Evolutionary conservation across 139 green algal species (phyloP), one percentile per base, ranked within the genome.

Genomic region (Edaphochlamys debaryana): DNA sequence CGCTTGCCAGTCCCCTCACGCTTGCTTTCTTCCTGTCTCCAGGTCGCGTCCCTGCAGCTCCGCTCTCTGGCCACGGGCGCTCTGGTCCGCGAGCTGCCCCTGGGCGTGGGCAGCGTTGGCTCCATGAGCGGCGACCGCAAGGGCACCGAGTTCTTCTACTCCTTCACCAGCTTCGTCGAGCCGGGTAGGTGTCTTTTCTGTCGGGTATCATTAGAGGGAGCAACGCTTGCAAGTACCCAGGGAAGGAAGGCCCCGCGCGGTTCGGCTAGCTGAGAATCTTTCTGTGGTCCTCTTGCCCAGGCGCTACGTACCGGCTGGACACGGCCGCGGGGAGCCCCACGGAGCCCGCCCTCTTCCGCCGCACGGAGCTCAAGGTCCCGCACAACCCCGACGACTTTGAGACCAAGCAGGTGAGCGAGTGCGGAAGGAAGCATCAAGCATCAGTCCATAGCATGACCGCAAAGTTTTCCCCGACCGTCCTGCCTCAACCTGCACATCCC

Each of bases 71-170:
- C 71, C 74, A 64, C 4, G 70, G 93, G 89, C 17, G 36, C 23
- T 15, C 71, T 93, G 17, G 22, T 88, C 29, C 50, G 80, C 50
- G 82, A 92, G 41, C 69, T 97, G 23, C 27, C 71, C 1, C 87
- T 98, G 73, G 93, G 94, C 41, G 74, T 97, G 63, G 90, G 92
- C 79, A 85, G 67, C 41, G 77, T 96, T 37, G 72, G 66, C 30
- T 79, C 82, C 13, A 89, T 96, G 87, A 93, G 78, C 32, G 94
- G 95, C 9, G 80, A 79, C 32, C 86, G 91, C 29, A 93, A 94
- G 74, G 58, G 88, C 74, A 89, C 72, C 0, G 90, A 96, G 76
- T 87, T 92, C 40, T 98, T 97, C 87, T 96, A 96, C 80, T 88
- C 77, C n/a, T 97, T 96, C 91, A 91, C 79, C 13, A 78, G 64